Base-by-base conservation (phyloP, 192 early-diverging fungal genomes). In the Entomortierella lignicola region DNA sequence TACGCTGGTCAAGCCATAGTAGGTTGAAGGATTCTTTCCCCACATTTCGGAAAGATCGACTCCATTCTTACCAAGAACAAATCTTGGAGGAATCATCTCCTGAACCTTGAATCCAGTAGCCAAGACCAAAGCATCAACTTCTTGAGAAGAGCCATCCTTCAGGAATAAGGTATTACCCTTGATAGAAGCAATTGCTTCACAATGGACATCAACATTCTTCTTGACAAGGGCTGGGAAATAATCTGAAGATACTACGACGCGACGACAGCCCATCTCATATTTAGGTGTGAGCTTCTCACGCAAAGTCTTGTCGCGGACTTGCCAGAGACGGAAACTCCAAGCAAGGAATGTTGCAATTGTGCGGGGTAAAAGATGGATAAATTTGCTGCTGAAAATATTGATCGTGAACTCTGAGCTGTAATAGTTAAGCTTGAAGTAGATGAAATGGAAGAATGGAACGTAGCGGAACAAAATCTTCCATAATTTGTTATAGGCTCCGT, bases 61-160 rank as follows among this genome's bases (percentile, higher is more conserved):
- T 15, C 69, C 55, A 18, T 63, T 55, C 30, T 71, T 79, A 52
- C 87, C 87, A 29, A 62, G 60, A 2, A 87, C 21, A 55, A 71
- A 72, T 23, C 80, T 66, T 20, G 59, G 63, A 23, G 68, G 47
- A n/a, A 84, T 60, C 29, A 69, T 51, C 4, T 80, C 62, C 39
- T 80, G 81, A 12, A 80, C 75, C 32, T 85, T 57, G 62, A 88
- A 89, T 5, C 88, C 88, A 18, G 88, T 89, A 13, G 86, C 88
- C 21, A 84, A 58, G 29, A 88, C 66, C 55, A 89, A n/a, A 17
- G 84, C 82, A 54, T 89, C 88, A 4, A 69, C 70, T 32, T 86
- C 81, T 51, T 80, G 72, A 17, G 50, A 41, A 17, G 51, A 79
- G 17, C 77, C 82, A 63, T 85, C 82, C 26, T 54, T 54, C 60